phyloP scores from a whole-genome alignment of 305 asterid genomes.

The Fraxinus nigra region DNA sequence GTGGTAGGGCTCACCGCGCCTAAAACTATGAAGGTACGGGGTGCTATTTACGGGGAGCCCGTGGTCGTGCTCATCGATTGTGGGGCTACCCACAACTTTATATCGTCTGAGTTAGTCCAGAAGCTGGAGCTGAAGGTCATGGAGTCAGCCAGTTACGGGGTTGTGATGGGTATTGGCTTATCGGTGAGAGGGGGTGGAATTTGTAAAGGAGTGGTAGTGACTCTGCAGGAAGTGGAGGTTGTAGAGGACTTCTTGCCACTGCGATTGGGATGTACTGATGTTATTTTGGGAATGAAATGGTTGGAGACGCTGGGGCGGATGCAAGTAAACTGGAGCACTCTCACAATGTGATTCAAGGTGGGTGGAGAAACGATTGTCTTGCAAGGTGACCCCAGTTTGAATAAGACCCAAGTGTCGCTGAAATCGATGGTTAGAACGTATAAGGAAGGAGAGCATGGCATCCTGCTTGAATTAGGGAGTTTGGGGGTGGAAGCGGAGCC shows the following conservation, averaged over 20 bases:
- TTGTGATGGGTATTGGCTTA: background rate
- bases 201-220: background rate
- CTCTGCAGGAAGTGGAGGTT: rapidly evolving
- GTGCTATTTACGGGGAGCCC: background rate
- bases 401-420: too few relatives aligned
- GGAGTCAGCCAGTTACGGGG: background rate
- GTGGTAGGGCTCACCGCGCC: too few relatives aligned
- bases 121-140: too few relatives aligned
- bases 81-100: background rate
- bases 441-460: too few relatives aligned
- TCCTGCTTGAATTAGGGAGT: background rate
- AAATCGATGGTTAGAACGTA: too few relatives aligned
- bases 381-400: too few relatives aligned
- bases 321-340: background rate
- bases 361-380: rapidly evolving
- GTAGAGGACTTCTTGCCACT: background rate
- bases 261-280: background rate
- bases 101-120: rapidly evolving
- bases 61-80: background rate
- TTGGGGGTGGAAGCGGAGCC: too few relatives aligned
- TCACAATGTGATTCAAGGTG: too few relatives aligned
- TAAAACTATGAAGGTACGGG: background rate
- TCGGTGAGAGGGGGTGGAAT: background rate
- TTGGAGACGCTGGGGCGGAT: background rate
- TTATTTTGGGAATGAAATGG: background rate